phyloP scores from a whole-genome alignment of 2,329 filamentous ascomycete species.

The Colletotrichum spinosum region DNA sequence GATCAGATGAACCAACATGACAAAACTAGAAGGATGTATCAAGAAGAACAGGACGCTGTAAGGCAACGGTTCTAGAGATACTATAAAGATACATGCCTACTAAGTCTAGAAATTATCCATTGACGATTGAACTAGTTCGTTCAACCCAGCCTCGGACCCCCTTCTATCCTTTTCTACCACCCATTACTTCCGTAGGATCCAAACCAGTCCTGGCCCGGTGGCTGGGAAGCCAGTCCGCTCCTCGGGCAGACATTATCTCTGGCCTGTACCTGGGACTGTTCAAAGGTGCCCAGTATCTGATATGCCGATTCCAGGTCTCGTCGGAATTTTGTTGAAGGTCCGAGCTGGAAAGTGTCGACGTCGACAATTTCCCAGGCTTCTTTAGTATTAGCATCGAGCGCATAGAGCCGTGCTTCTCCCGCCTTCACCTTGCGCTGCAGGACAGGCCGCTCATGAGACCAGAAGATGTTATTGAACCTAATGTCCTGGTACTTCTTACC shows the following conservation, averaged over 20 bases:
- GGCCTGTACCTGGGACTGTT: neutral
- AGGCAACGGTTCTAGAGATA: too few relatives aligned
- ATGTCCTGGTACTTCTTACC: constrained; percentile 8
- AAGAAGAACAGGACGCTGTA: too few relatives aligned
- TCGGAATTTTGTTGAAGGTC: neutral
- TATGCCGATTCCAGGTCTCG: constrained; percentile 11
- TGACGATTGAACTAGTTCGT: neutral
- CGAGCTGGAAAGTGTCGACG: constrained; percentile 8
- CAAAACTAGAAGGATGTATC: too few relatives aligned
- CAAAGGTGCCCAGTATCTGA: constrained; percentile 1
- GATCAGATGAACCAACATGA: too few relatives aligned
- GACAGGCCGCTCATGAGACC: constrained; percentile 18
- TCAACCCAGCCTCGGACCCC: neutral
- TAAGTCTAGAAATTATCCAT: neutral
- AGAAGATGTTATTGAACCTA: constrained; percentile 12
- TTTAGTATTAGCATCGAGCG: constrained; percentile 7
- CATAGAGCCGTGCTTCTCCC: constrained; percentile 3
- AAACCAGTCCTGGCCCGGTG: constrained; percentile 5
- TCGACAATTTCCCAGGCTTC: constrained; percentile 7
- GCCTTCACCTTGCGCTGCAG: constrained; percentile 3
- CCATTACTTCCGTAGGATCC: constrained; percentile 15
- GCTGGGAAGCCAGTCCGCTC: constrained; percentile 9
- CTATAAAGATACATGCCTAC: neutral
- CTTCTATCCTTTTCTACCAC: neutral
- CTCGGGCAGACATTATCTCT: constrained; percentile 10